Evolutionary conservation across 1,139 yeast genomes (phyloP), one percentile per base, ranked within the genome.

Genomic region (Pichia sp.): DNA sequence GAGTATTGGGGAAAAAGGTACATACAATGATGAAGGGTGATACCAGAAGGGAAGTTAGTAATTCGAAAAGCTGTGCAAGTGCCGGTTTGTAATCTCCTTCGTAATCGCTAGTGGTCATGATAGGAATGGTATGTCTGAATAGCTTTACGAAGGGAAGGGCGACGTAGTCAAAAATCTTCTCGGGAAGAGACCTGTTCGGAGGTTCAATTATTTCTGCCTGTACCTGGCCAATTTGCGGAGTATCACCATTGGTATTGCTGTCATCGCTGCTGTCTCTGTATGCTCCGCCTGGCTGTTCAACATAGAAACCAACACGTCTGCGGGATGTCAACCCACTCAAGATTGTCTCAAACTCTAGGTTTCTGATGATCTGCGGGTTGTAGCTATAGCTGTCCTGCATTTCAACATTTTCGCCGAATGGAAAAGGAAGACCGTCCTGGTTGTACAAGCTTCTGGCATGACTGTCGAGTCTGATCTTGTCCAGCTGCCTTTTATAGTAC

Each of bases 291-390:
- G 32, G 2, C n/a, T 26, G 43, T n/a, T 49, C 44, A 3, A 51
- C 23, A n/a, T 44, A 29, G 19, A 42, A 49, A 4, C 57, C 60
- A 15, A 56, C 40, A 2, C 59, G 51, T 34, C 58, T 63, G n/a
- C 54, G 60, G 38, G 62, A 51, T 5, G 66, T 62, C 16, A 66
- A 52, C 30, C 58, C 59, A 32, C 57, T 57, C 23, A 66, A 55
- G 8, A 66, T 61, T 1, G 64, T 56, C 4, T 64, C 65, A 53
- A 67, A 64, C 44, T 65, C 68, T 6, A 65, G 51, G 45, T 61
- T 64, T 52, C 62, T 61, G n/a, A 67, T 54, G 11, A 66, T 57
- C 29, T 62, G 61, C 1, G 69, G 69, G 42, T 64, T 66, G 53
- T 61, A 67, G 10, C 59, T 55, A 49, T 64, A 67, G n/a, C 59